Evolutionary conservation across 1,139 yeast genomes (phyloP).

Genomic region (Waltiozyma sp.): DNA sequence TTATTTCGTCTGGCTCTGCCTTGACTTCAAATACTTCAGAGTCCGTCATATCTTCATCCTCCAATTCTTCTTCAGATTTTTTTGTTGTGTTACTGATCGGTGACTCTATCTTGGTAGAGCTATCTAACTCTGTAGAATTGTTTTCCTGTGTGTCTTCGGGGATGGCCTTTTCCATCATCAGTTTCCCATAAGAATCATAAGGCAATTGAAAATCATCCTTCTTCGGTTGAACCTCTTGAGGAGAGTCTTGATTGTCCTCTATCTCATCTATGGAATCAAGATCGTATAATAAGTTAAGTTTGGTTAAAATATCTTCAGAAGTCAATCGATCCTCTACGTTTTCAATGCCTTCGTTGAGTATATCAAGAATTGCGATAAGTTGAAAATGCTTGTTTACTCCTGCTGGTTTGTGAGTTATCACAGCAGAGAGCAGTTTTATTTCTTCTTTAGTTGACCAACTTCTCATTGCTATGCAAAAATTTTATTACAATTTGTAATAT

Average conservation of each 20-base stretch:
- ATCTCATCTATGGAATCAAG: constrained; percentile 43
- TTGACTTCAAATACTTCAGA: not conserved
- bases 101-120: not conserved
- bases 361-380: constrained; percentile 42
- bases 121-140: not conserved
- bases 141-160: constrained; percentile 8
- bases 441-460: constrained; percentile 57
- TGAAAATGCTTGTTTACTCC: constrained; percentile 45
- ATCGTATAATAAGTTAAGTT: constrained; percentile 42
- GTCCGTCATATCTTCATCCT: constrained; percentile 8
- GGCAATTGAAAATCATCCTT: constrained; percentile 30
- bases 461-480: no score
- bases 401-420: constrained; percentile 61
- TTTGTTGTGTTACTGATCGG: not conserved
- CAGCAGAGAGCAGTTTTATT: constrained; percentile 49
- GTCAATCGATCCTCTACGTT: constrained; percentile 25
- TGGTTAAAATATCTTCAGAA: constrained; percentile 46
- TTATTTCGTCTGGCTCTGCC: constrained; percentile 2
- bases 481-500: no score
- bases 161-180: constrained; percentile 29
- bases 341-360: constrained; percentile 31
- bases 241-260: constrained; percentile 26
- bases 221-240: constrained; percentile 15
- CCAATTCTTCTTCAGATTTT: not conserved
- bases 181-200: constrained; percentile 32